These are phyloP conservation scores for Golubevia pallescens DNA, from an alignment of 1,284 basidiomycete species.

Conservation along the genomic window DNA sequence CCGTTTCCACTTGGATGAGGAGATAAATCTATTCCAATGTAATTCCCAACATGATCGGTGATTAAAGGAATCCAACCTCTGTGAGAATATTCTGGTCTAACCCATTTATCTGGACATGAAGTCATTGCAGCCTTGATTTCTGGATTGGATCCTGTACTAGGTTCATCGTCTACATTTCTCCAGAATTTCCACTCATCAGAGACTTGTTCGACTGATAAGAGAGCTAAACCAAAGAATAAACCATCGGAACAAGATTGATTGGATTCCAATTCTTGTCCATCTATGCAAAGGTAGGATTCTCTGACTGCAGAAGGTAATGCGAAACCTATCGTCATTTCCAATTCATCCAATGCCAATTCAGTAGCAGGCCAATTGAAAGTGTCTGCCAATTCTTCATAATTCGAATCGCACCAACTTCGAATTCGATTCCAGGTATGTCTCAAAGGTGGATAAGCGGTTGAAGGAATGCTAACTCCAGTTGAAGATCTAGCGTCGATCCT, in stretches of 20 bases:
- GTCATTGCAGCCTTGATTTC: conserved; percentile 71
- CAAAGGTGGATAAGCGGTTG: conserved; percentile 47
- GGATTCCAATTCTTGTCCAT: conserved; percentile 58
- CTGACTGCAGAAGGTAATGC: conserved; percentile 48
- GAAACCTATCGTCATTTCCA: conserved; percentile 51
- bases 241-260: conserved; percentile 56
- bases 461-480: conserved; percentile 32
- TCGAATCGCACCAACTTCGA: conserved; percentile 39
- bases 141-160: conserved; percentile 43
- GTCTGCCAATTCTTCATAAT: conserved; percentile 56
- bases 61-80: conserved; percentile 95
- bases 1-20: conserved; percentile 74
- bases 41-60: conserved; percentile 92
- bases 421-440: conserved; percentile 58
- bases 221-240: conserved; percentile 55
- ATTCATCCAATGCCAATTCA: conserved; percentile 40
- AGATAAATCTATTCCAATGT: conserved; percentile 92
- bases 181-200: conserved; percentile 59
- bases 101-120: conserved; percentile 88
- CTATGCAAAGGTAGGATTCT: conserved; percentile 51
- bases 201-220: conserved; percentile 50
- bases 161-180: conserved; percentile 56
- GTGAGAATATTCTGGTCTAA: conserved; percentile 86
- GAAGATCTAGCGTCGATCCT: conserved; percentile 14
- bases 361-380: conserved; percentile 59